Conservation (phyloP, 1,284 basidiomycete genomes). For the Rhodotorula mucilaginosa region DNA sequence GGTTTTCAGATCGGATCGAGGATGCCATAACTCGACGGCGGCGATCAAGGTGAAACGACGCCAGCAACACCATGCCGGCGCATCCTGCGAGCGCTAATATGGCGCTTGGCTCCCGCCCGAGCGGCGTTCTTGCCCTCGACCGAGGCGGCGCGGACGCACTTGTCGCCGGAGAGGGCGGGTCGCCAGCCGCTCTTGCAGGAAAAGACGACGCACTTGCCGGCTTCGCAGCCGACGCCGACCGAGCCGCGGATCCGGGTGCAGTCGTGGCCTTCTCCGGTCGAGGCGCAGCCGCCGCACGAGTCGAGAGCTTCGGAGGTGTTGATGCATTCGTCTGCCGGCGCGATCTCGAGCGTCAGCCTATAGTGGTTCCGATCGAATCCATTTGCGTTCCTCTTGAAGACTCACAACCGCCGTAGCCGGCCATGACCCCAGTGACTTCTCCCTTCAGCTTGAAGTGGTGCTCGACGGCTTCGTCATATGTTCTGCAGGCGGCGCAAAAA, state of each 20-base stretch:
- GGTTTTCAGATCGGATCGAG: no score
- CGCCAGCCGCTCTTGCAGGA: constrained; percentile 47
- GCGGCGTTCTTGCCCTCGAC: background rate
- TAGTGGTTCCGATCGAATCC: background rate
- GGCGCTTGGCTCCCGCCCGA: background rate
- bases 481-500: background rate
- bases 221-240: constrained; percentile 57
- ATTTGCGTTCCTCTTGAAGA: background rate
- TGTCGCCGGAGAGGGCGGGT: constrained; percentile 21
- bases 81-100: background rate
- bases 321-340: constrained; percentile 29
- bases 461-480: constrained; percentile 42
- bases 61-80: background rate
- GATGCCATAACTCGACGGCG: no score
- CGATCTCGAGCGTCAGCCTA: background rate
- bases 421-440: constrained; percentile 28
- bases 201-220: constrained; percentile 44
- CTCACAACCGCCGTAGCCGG: constrained; percentile 46
- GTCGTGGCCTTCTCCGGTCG: constrained; percentile 47
- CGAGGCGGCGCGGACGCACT: constrained; percentile 24
- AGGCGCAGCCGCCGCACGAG: constrained; percentile 36
- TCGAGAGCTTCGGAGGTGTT: constrained; percentile 29
- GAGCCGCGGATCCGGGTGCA: constrained; percentile 40
- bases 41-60: background rate
- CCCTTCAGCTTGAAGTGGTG: constrained; percentile 24